Evolutionary conservation across 139 green algal genomes (phyloP).

Genomic region (Chlorella sp.): DNA sequence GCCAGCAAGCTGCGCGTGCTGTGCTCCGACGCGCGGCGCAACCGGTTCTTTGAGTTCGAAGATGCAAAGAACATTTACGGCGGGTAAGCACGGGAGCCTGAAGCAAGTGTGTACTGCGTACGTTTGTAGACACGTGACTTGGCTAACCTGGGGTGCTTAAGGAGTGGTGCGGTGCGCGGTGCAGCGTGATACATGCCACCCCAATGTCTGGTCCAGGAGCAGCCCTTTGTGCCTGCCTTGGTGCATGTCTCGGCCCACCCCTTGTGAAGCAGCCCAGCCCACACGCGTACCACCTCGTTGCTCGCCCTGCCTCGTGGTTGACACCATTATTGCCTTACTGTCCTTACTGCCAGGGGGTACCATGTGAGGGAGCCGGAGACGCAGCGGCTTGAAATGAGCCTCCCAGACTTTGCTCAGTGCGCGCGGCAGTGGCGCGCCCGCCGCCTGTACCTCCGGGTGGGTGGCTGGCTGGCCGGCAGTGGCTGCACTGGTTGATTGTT

Average conservation of each 20-base stretch:
- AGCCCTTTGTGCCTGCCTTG: not conserved
- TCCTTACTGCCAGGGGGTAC: constrained; percentile 49
- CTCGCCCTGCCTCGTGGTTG: not conserved
- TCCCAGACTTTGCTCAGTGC: constrained; percentile 62
- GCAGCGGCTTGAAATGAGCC: constrained; percentile 47
- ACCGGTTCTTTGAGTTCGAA: constrained; percentile 65
- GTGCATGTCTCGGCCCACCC: not conserved
- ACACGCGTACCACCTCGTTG: not conserved
- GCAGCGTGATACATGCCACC: not conserved
- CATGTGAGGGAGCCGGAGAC: constrained; percentile 72
- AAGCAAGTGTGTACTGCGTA: too few relatives aligned
- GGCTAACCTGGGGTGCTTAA: too few relatives aligned
- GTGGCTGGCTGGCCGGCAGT: not conserved
- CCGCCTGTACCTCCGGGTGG: constrained; percentile 45
- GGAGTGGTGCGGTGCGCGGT: too few relatives aligned
- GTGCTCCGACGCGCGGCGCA: constrained; percentile 45
- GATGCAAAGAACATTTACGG: constrained; percentile 66
- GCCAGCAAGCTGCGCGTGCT: constrained; percentile 42
- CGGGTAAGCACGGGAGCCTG: not conserved
- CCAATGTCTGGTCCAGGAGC: too few relatives aligned
- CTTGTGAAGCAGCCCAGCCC: not conserved
- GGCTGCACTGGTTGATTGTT: too few relatives aligned
- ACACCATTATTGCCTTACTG: not conserved
- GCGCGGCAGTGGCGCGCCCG: constrained; percentile 47
- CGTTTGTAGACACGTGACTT: too few relatives aligned